Conservation (phyloP, 2,329 filamentous ascomycete genomes). For the Pseudomassariella vexata region DNA sequence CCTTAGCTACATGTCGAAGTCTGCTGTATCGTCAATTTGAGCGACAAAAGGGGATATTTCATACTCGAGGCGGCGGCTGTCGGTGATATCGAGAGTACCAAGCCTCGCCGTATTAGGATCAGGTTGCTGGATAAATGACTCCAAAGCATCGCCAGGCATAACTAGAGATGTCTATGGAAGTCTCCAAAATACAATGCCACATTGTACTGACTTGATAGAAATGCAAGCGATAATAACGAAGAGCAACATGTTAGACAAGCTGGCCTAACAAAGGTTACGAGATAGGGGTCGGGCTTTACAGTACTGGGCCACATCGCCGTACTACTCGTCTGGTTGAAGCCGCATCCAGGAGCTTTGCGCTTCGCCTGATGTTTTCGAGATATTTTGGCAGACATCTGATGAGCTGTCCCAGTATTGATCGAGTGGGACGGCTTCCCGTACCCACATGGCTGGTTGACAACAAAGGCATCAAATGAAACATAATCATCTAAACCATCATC, state of each 20-base stretch:
- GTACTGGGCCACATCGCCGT: too few relatives aligned
- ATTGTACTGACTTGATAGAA: neutral
- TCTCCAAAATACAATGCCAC: neutral
- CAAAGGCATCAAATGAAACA: too few relatives aligned
- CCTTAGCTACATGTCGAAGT: neutral
- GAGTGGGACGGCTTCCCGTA: too few relatives aligned
- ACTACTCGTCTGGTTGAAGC: too few relatives aligned
- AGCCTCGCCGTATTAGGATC: slow-evolving; percentile 8
- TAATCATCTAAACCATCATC: too few relatives aligned
- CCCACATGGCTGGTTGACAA: too few relatives aligned
- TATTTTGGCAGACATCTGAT: too few relatives aligned
- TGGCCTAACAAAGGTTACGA: neutral
- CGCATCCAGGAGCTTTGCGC: too few relatives aligned
- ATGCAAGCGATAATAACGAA: neutral
- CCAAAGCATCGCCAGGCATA: slow-evolving; percentile 10
- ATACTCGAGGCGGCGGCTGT: slow-evolving; percentile 6
- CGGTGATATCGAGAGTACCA: slow-evolving; percentile 4
- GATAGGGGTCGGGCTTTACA: neutral
- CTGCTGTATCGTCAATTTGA: neutral
- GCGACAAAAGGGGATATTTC: too few relatives aligned
- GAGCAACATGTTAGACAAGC: neutral
- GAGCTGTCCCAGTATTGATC: too few relatives aligned
- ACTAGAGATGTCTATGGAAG: slow-evolving; percentile 5
- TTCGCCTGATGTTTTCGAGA: too few relatives aligned
- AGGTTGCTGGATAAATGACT: slow-evolving; percentile 10